phyloP scores from a whole-genome alignment of 352 stramenopile genomes.

The Globisporangium spinosum region DNA sequence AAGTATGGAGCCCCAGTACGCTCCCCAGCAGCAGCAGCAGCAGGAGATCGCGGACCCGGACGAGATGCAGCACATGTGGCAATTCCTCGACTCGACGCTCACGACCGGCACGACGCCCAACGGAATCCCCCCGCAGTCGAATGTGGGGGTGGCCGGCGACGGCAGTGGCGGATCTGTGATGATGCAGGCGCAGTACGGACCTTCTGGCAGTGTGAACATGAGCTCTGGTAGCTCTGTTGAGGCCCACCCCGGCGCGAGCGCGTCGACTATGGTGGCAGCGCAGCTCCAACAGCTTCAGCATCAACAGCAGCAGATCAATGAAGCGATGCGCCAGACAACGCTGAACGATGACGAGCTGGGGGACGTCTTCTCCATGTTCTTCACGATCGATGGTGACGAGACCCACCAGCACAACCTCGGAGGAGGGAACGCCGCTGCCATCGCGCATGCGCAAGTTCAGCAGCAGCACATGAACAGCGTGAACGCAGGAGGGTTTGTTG shows the following conservation, averaged over 20 bases:
- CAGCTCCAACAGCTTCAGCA: neutral
- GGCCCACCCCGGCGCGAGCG: neutral
- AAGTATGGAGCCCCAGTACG: constrained; percentile 8
- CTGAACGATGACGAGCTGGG: constrained; percentile 55
- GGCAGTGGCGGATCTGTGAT: neutral
- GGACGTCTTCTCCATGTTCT: constrained; percentile 73
- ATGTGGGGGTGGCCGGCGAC: neutral
- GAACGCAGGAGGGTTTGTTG: constrained; percentile 10
- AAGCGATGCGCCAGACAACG: constrained; percentile 28
- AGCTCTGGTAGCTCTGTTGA: constrained; percentile 9
- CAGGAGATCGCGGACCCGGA: constrained; percentile 19
- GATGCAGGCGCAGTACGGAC: constrained; percentile 16
- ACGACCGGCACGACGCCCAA: constrained; percentile 37
- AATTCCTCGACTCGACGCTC: constrained; percentile 57
- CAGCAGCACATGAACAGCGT: constrained; percentile 10
- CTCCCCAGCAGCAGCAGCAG: constrained; percentile 5
- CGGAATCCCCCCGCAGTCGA: constrained; percentile 11
- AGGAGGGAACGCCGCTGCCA: neutral
- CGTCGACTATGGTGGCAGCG: constrained; percentile 12
- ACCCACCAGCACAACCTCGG: constrained; percentile 10
- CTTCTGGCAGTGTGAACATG: neutral
- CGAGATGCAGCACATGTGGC: constrained; percentile 64
- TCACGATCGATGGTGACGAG: constrained; percentile 55
- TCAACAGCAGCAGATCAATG: constrained; percentile 17
- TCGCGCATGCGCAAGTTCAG: constrained; percentile 7